Base-by-base conservation (phyloP, 1,284 basidiomycete genomes). In the Cryptococcus maquisensis region DNA sequence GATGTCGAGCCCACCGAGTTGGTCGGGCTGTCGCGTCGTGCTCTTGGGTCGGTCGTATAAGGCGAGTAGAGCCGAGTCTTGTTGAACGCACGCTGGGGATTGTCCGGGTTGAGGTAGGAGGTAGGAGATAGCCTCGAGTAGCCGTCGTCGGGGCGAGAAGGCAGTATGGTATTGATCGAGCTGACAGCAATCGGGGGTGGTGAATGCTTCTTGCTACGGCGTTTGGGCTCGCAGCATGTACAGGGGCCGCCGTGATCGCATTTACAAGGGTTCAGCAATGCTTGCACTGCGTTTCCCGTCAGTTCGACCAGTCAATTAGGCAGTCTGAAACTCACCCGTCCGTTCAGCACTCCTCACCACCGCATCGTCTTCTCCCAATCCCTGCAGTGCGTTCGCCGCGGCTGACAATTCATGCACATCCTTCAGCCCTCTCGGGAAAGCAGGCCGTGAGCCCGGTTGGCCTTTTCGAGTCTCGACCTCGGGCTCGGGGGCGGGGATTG, bases 151-250 rank as follows among this genome's bases (percentile, higher is more conserved):
- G 23, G 47, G 24, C 15, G 10, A 32, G 28, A 32, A 10, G 28
- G 7, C 7, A 32, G 6, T 32, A 32, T 32, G 28, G 28, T 32
- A 10, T 32, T 10, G 28, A 32, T 32, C 10, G 28, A 10, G 28
- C 28, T 32, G 28, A 10, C 7, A 32, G 28, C 28, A 32, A 10
- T 32, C 28, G 28, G 10, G 28, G 47, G 20, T 37, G 20, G 51
- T 16, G 13, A 8, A 32, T 41, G 23, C 21, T 32, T 43, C 9
- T 36, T 47, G 36, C 45, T 54, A 59, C 49, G 12, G 9, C 24
- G 39, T 16, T 68, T 72, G 15, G 78, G 76, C 9, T 79, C 79
- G 60, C 82, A 85, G 68, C 88, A 90, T 52, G 70, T 72, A 65
- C 81, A 82, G 1, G 66, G 63, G 1, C 77, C 78, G 32, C 68